phyloP scores from a whole-genome alignment of 352 stramenopile species.

The Globisporangium barbulae region DNA sequence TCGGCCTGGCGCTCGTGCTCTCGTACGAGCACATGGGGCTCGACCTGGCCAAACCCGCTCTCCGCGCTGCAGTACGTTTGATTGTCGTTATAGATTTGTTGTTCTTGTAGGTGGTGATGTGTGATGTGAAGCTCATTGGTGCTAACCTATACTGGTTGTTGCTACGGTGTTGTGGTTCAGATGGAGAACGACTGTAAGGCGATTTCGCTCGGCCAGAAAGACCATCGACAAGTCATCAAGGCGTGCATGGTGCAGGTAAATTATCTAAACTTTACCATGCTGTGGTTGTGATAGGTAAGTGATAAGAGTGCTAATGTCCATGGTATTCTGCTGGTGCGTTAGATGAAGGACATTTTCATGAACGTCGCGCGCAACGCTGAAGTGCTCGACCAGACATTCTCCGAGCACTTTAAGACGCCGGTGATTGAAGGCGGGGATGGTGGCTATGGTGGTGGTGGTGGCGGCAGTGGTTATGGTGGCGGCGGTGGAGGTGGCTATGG shows the following conservation, averaged over 20 bases:
- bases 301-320: neutral
- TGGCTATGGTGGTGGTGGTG: conserved; percentile 20
- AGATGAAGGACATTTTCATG: conserved; percentile 82
- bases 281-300: neutral
- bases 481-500: neutral
- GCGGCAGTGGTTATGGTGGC: conserved; percentile 20
- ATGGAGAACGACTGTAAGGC: conserved; percentile 93
- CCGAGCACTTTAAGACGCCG: conserved; percentile 78
- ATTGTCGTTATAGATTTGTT: neutral
- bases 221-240: conserved; percentile 68
- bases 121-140: neutral
- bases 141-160: conserved; percentile 1
- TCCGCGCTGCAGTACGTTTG: conserved; percentile 76
- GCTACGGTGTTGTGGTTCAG: conserved; percentile 21
- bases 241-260: conserved; percentile 88
- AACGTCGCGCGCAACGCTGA: conserved; percentile 71
- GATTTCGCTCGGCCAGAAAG: conserved; percentile 77
- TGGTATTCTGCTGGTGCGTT: neutral
- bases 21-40: conserved; percentile 94
- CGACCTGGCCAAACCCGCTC: conserved; percentile 94
- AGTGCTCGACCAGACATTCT: conserved; percentile 90
- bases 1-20: conserved; percentile 88
- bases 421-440: conserved; percentile 31
- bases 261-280: neutral
- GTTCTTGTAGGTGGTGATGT: neutral